Conservation (phyloP, 1,284 basidiomycete species). For the Apiotrichum gamsii region DNA sequence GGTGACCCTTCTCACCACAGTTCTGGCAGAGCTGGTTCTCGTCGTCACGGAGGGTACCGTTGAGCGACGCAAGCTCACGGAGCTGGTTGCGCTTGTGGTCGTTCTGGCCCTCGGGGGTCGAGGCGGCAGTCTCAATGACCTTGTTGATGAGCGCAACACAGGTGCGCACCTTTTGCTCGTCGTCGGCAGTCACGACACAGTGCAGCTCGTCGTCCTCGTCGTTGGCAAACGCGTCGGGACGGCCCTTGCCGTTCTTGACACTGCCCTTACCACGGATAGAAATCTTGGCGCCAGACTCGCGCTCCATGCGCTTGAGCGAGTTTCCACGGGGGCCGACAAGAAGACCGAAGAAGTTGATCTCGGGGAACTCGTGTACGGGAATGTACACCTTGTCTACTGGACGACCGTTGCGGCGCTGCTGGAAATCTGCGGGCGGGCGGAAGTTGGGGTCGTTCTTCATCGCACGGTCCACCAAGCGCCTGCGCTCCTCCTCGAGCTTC, state of each 20-base stretch:
- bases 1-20: slow-evolving; percentile 75
- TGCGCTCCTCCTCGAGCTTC: slow-evolving; percentile 95
- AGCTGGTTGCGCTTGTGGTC: slow-evolving; percentile 99
- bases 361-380: slow-evolving; percentile 98
- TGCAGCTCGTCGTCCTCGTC: slow-evolving; percentile 99
- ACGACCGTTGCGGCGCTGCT: slow-evolving; percentile 76
- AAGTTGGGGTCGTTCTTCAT: slow-evolving; percentile 98
- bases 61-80: slow-evolving; percentile 92
- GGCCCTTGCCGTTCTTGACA: slow-evolving; percentile 96
- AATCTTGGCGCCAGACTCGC: slow-evolving; percentile 96
- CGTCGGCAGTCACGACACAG: slow-evolving; percentile 90
- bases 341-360: slow-evolving; percentile 99
- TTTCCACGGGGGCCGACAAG: slow-evolving; percentile 98
- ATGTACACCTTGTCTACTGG: slow-evolving; percentile 98
- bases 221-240: slow-evolving; percentile 83
- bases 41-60: slow-evolving; percentile 97
- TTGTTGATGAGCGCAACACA: slow-evolving; percentile 95
- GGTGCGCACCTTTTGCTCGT: slow-evolving; percentile 79
- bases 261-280: slow-evolving; percentile 97
- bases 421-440: slow-evolving; percentile 80
- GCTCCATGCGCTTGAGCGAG: slow-evolving; percentile 98
- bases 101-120: slow-evolving; percentile 97
- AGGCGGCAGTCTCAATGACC: slow-evolving; percentile 98
- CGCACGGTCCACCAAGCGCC: slow-evolving; percentile 85
- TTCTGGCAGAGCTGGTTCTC: slow-evolving; percentile 99